phyloP scores from a whole-genome alignment of 2,329 filamentous ascomycete species.

The Hypoxylon sp. region DNA sequence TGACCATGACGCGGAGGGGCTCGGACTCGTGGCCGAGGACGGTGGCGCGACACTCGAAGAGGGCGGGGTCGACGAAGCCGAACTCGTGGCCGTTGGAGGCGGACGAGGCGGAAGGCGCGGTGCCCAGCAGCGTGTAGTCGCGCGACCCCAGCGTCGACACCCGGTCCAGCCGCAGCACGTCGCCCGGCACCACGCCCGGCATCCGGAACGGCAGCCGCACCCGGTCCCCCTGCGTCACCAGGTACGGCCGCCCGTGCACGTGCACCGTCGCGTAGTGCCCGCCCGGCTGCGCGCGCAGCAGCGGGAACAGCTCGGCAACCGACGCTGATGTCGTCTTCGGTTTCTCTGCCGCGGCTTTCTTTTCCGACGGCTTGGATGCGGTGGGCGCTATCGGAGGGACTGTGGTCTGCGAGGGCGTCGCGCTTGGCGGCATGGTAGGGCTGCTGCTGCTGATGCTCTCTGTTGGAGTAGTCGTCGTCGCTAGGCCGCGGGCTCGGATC shows the following conservation, averaged over 20 bases:
- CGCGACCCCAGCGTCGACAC: constrained; percentile 83
- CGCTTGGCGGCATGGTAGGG: constrained; percentile 42
- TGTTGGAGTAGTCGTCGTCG: constrained; percentile 44
- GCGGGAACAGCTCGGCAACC: constrained; percentile 65
- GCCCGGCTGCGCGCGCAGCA: constrained; percentile 76
- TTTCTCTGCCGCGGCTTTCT: constrained; percentile 10
- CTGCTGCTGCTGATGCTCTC: constrained; percentile 46
- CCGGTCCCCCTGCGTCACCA: constrained; percentile 77
- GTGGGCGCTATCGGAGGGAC: constrained; percentile 23
- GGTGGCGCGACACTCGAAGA: constrained; percentile 85
- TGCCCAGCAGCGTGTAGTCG: constrained; percentile 87
- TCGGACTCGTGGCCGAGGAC: constrained; percentile 87
- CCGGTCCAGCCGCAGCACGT: constrained; percentile 86
- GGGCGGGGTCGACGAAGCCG: constrained; percentile 82
- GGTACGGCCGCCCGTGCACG: constrained; percentile 81
- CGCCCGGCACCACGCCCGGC: constrained; percentile 78
- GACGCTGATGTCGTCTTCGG: constrained; percentile 59
- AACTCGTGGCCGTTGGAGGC: too few species aligned
- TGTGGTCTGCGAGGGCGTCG: constrained; percentile 20
- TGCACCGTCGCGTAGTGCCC: constrained; percentile 81
- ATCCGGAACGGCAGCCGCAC: constrained; percentile 82
- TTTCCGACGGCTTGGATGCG: constrained; percentile 9
- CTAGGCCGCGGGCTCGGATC: constrained; percentile 50
- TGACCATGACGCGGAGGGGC: constrained; percentile 78
- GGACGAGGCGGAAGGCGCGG: too few species aligned